These are phyloP conservation scores for Pythium vanterpoolii DNA, from an alignment of 352 stramenopile species.

Conservation along the genomic window DNA sequence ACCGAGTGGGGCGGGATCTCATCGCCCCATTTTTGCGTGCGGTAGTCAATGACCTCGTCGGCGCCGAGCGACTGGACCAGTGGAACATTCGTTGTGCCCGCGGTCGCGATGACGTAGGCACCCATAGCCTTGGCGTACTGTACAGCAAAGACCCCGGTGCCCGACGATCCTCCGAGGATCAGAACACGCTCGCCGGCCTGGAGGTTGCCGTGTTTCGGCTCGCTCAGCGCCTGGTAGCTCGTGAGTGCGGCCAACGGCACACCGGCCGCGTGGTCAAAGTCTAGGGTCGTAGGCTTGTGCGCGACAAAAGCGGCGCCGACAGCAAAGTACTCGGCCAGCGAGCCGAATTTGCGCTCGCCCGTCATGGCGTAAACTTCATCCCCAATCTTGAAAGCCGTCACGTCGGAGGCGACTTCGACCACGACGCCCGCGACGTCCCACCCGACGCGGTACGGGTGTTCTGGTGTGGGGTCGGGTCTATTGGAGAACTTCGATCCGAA, in stretches of 20 bases:
- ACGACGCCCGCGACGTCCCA: conserved; percentile 36
- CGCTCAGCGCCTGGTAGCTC: conserved; percentile 32
- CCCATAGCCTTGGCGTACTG: conserved; percentile 36
- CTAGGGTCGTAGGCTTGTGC: conserved; percentile 37
- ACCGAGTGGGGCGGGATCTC: conserved; percentile 22
- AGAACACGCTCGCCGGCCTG: conserved; percentile 41
- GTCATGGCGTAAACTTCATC: conserved; percentile 27
- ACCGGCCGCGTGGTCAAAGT: conserved; percentile 37
- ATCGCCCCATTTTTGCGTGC: conserved; percentile 27
- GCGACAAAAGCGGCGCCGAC: conserved; percentile 36
- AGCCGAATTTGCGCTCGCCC: conserved; percentile 6
- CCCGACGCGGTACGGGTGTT: conserved; percentile 35
- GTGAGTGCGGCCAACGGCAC: conserved; percentile 34
- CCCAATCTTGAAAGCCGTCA: conserved; percentile 22
- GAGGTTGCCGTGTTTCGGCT: conserved; percentile 29
- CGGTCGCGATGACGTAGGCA: conserved; percentile 26
- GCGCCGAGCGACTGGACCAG: conserved; percentile 34
- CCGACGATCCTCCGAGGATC: conserved; percentile 39
- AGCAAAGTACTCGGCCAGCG: conserved; percentile 42
- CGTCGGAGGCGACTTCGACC: conserved; percentile 26
- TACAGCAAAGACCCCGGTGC: conserved; percentile 36
- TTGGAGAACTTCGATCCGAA: conserved; percentile 12
- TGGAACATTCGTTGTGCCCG: conserved; percentile 32
- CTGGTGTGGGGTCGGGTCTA: conserved; percentile 12
- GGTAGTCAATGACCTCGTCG: conserved; percentile 49